Base-by-base conservation (phyloP, 208 protist species). In the Lotmaria passim region DNA sequence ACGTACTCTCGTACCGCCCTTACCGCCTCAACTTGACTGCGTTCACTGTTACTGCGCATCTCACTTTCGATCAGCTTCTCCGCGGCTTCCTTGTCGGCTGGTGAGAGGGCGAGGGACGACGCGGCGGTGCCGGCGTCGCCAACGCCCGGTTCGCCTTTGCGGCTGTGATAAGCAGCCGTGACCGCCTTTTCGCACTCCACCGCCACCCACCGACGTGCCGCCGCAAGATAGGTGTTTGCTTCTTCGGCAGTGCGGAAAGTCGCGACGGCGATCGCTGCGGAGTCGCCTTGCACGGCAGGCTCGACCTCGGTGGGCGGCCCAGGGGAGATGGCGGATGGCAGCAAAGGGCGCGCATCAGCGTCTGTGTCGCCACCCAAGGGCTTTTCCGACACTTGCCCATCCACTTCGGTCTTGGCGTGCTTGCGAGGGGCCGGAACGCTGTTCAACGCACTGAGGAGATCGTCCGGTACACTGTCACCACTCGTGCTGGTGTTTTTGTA, bases 121-220 rank as follows among this genome's bases (percentile, higher is more conserved):
- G 46, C n/a, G 3, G 26, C 8, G 28, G 2, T 12, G 17, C 15
- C 58, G 3, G 7, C 7, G 14, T 33, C 38, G 14, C n/a, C 19
- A 23, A 26, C 41, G 5, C 21, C 44, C 4, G 31, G 33, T 24
- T 38, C 53, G 10, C 8, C 33, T 34, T 5, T 46, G 14, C 10
- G 31, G 52, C 7, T 36, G 31, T 30, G 44, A 30, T 3, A 38
- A 41, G 26, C n/a, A 23, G 31, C 30, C 5, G 28, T 62, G 6
- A 28, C 28, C 15, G 36, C 63, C 3, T 26, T 59, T 39, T 77
- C 71, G 41, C 71, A 77, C 41, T 77, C 71, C 31, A 77, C 63
- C 12, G 62, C 56, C 12, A 77, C 64, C 71, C 44, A 66, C 56
- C 57, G 62, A 21, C 63, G 71, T 28, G 71, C 71, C 23, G 44